A percentile compares a stretch with the other conserved stretches of the same genome.
These are phyloP conservation scores for Fonsecaea pedrosoi DNA, from an alignment of 2,329 filamentous ascomycete genomes.

Conservation along the genomic window DNA sequence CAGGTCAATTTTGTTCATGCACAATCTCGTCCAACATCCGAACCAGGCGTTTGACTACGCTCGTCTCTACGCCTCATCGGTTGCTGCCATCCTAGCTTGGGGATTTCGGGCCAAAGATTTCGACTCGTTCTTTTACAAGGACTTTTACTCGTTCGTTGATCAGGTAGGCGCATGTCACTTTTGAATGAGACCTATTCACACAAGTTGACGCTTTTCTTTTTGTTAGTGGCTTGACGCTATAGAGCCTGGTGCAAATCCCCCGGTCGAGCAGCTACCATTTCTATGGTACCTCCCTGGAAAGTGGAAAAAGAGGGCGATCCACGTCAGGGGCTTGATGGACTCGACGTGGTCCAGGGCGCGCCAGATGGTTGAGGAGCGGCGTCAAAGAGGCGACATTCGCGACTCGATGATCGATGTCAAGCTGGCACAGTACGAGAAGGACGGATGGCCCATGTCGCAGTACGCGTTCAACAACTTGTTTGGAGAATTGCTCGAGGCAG, in stretches of 20 bases:
- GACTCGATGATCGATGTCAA: conserved; percentile 31
- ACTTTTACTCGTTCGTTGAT: conserved; percentile 31
- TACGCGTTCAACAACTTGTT: conserved; percentile 31
- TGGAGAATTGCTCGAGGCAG: conserved; percentile 26
- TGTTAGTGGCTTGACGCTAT: conserved; percentile 27
- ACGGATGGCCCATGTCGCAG: conserved; percentile 27
- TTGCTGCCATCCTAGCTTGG: conserved; percentile 19
- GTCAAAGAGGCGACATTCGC: conserved; percentile 18
- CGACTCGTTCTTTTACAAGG: conserved; percentile 31
- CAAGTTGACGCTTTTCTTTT: not conserved
- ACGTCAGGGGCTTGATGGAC: conserved; percentile 19
- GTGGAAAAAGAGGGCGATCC: conserved; percentile 25
- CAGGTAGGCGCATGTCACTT: conserved; percentile 11
- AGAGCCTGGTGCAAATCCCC: conserved; percentile 30
- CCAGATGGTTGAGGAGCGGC: conserved; percentile 19
- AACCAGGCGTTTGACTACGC: conserved; percentile 24
- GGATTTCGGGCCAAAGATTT: conserved; percentile 30
- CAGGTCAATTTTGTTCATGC: conserved; percentile 28
- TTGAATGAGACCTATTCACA: not conserved
- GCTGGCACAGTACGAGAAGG: conserved; percentile 38
- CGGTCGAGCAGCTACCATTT: conserved; percentile 24
- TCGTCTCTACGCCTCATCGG: conserved; percentile 25
- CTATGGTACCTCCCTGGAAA: conserved; percentile 29
- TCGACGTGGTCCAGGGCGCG: conserved; percentile 21
- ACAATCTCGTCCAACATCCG: conserved; percentile 25